Base-by-base conservation (phyloP, 495 filamentous ascomycete genomes). In the Tuber indicum region DNA sequence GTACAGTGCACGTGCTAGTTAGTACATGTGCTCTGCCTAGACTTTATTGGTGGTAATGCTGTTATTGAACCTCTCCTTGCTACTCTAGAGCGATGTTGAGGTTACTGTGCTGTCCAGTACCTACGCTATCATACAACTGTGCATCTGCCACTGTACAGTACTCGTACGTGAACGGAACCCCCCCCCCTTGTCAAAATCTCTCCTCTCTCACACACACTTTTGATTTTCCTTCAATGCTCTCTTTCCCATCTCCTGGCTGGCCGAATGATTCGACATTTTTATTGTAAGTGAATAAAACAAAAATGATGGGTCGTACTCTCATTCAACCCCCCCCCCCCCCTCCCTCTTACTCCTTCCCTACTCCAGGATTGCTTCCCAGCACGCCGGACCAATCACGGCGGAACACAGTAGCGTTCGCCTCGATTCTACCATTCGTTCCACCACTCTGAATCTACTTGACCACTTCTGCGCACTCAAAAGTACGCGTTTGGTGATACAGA, bases 401-500 rank as follows among this genome's bases (percentile, higher is more conserved):
- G 71, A 73, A 78, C 77, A 79, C 66, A 70, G 44, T 72, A 72
- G 76, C 66, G 75, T 69, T 52, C 71, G 75, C 77, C 77, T 74
- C 77, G 77, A 79, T 78, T 73, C 73, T 78, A 52, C 26, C 4
- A 66, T 66, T 66, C 58, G 26, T 66, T 66, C 58, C 58, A 66
- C 58, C 58, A 66, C 58, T 66, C 14, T 66, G 58, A 66, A 66
- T 19, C 26, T 17, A 32, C 74, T 79, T 79, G 77, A 78, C n/a
- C 42, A 46, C 42, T 47, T 78, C 75, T 78, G 66, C 72, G 58
- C 77, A 77, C 76, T 66, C 76, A 79, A 72, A 52, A 74, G 77
- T 72, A 79, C 66, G 77, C 71, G 77, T 79, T 77, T 79, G 72
- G 77, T 79, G 75, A 78, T 79, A 69, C 70, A 78, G 32, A 66